A percentile compares a stretch with the other conserved stretches of the same genome.
phyloP scores from a whole-genome alignment of 2,329 filamentous ascomycete genomes.

The Colletotrichum godetiae region DNA sequence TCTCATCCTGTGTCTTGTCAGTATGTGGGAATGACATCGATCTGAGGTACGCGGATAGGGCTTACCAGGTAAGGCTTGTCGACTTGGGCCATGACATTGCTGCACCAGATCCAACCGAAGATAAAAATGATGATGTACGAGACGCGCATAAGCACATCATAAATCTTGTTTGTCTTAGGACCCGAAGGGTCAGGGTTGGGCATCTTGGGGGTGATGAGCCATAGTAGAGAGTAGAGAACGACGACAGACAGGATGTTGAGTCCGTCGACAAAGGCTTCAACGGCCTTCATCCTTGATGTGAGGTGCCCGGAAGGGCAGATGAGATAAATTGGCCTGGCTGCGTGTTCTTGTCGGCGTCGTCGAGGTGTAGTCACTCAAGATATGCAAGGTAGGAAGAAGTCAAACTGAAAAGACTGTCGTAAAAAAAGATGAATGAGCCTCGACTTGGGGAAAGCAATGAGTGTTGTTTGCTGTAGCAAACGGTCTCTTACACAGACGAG shows the following conservation, averaged over 20 bases:
- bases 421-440: background rate
- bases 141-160: slow-evolving; percentile 29
- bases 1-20: slow-evolving; percentile 72
- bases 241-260: slow-evolving; percentile 29
- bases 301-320: background rate
- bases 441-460: background rate
- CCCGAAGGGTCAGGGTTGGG: slow-evolving; percentile 16
- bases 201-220: slow-evolving; percentile 23
- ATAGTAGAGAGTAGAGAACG: slow-evolving; percentile 19
- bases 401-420: background rate
- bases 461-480: background rate
- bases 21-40: rapidly evolving
- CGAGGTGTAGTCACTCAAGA: background rate
- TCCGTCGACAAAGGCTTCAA: slow-evolving; percentile 30
- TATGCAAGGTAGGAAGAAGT: background rate
- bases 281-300: slow-evolving; percentile 24
- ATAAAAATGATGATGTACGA: slow-evolving; percentile 40
- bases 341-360: background rate
- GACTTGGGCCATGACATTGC: slow-evolving; percentile 51
- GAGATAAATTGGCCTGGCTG: background rate
- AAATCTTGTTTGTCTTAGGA: slow-evolving; percentile 25
- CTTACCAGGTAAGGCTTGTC: slow-evolving; percentile 67
- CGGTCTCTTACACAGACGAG: background rate
- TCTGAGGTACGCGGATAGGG: background rate
- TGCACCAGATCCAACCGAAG: slow-evolving; percentile 50